Evolutionary conservation across 2,329 filamentous ascomycete species (phyloP).

Genomic region (Lachnellula hyalina): DNA sequence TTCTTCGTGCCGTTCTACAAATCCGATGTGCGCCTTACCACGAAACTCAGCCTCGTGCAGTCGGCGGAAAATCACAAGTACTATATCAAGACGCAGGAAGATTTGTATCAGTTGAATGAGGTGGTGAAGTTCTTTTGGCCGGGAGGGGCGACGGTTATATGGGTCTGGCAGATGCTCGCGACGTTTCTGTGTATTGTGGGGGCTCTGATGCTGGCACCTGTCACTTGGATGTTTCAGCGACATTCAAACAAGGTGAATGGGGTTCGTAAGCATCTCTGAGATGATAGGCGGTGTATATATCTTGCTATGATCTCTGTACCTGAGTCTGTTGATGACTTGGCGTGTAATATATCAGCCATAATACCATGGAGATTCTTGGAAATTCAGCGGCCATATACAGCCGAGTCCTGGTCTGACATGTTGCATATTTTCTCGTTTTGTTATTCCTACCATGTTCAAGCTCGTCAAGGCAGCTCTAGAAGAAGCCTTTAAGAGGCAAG

Average conservation of each 20-base stretch:
- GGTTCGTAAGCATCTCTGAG: slow-evolving; percentile 2
- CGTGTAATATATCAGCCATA: too few relatives aligned
- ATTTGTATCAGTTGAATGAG: slow-evolving; percentile 74
- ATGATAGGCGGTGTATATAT: neutral
- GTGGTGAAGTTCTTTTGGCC: slow-evolving; percentile 67
- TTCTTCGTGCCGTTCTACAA: slow-evolving; percentile 74
- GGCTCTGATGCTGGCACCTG: slow-evolving; percentile 43
- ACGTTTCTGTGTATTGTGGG: slow-evolving; percentile 61
- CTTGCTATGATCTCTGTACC: too few relatives aligned
- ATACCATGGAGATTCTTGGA: too few relatives aligned
- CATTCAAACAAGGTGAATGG: slow-evolving; percentile 18
- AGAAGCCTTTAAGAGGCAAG: too few relatives aligned
- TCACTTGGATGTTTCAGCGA: slow-evolving; percentile 45
- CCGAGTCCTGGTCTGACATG: too few relatives aligned
- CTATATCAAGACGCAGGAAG: slow-evolving; percentile 71
- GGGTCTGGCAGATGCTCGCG: slow-evolving; percentile 59
- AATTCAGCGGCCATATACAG: too few relatives aligned
- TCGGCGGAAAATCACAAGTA: slow-evolving; percentile 44
- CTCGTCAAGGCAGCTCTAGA: too few relatives aligned
- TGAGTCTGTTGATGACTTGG: too few relatives aligned
- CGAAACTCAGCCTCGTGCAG: slow-evolving; percentile 57
- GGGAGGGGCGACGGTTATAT: slow-evolving; percentile 51
- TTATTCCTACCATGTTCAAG: too few relatives aligned
- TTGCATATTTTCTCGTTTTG: too few relatives aligned
- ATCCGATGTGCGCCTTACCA: slow-evolving; percentile 61